Percentiles rank a stretch among this genome's conserved stretches.
These are phyloP conservation scores for Nitzschia sp. DNA, from an alignment of 108 stramenopile species.

Conservation along the genomic window DNA sequence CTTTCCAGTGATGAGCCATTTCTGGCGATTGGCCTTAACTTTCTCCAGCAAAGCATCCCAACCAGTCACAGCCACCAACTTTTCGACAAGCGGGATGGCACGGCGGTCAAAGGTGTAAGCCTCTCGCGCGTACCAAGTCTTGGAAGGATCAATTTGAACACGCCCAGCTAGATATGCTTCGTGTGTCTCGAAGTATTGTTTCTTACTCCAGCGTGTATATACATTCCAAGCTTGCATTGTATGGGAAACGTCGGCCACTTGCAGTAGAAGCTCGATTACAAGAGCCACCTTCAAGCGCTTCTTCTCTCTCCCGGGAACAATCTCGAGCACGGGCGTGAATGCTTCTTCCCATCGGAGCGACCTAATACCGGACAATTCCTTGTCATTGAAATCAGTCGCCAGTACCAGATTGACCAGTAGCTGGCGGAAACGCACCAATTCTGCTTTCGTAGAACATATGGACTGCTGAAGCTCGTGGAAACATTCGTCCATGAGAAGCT, in stretches of 20 bases:
- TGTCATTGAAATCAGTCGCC: conserved; percentile 43
- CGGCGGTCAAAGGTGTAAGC: not conserved
- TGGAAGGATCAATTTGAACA: not conserved
- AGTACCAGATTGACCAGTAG: conserved; percentile 52
- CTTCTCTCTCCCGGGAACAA: conserved; percentile 1
- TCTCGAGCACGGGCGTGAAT: not conserved
- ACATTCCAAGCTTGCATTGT: not conserved
- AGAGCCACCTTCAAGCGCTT: not conserved
- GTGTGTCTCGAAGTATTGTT: not conserved
- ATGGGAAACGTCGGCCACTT: conserved; percentile 2
- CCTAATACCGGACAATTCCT: conserved; percentile 14
- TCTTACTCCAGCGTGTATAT: not conserved
- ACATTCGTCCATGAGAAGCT: conserved; percentile 27
- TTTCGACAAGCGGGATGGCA: not conserved
- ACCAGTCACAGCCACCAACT: not conserved
- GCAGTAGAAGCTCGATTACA: conserved; percentile 1
- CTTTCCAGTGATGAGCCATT: conserved; percentile 1
- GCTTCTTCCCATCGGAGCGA: conserved; percentile 1
- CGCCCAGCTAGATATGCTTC: conserved; percentile 4
- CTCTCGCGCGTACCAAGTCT: conserved; percentile 1
- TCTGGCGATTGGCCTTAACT: not conserved
- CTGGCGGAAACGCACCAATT: conserved; percentile 44
- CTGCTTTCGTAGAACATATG: conserved; percentile 28
- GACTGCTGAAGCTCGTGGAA: conserved; percentile 26
- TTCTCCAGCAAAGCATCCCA: not conserved